Evolutionary conservation across 2,329 filamentous ascomycete genomes (phyloP).

Genomic region (Xylaria multiplex): DNA sequence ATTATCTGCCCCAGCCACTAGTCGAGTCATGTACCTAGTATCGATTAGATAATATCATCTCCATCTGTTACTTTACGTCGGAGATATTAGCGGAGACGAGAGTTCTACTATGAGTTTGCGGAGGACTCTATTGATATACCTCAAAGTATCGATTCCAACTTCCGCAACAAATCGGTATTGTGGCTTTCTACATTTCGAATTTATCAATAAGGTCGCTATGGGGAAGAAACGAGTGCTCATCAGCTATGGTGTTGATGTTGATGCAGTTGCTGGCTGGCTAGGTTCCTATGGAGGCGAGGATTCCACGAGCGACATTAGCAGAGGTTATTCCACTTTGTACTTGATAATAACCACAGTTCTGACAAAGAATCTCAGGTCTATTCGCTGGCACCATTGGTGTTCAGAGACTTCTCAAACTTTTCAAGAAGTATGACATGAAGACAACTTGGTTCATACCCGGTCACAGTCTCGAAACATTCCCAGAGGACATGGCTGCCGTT

Average conservation of each 20-base stretch:
- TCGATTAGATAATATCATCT: too few relatives aligned
- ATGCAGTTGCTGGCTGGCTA: constrained; percentile 80
- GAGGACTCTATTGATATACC: too few relatives aligned
- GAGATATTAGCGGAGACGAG: background rate
- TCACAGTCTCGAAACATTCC: constrained; percentile 72
- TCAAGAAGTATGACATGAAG: constrained; percentile 62
- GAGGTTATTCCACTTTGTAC: constrained; percentile 57
- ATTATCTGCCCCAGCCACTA: too few relatives aligned
- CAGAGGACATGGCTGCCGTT: constrained; percentile 70
- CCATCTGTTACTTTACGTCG: background rate
- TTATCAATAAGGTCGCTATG: constrained; percentile 1
- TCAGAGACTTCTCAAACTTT: constrained; percentile 72
- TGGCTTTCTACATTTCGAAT: too few relatives aligned
- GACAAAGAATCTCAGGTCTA: constrained; percentile 49
- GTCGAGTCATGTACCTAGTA: too few relatives aligned
- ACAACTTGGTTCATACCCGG: constrained; percentile 56
- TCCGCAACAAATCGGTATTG: too few relatives aligned
- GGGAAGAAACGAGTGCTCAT: constrained; percentile 30
- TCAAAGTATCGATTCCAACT: too few relatives aligned
- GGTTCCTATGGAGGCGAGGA: constrained; percentile 80
- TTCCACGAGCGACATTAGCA: constrained; percentile 75
- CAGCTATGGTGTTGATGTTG: constrained; percentile 77
- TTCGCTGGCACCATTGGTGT: constrained; percentile 76
- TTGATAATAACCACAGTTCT: too few relatives aligned
- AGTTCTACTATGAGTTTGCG: background rate